Evolutionary conservation across 768 basidiomycete species (phyloP), one percentile per base, ranked within the genome.

Genomic region (Trametes villosa): DNA sequence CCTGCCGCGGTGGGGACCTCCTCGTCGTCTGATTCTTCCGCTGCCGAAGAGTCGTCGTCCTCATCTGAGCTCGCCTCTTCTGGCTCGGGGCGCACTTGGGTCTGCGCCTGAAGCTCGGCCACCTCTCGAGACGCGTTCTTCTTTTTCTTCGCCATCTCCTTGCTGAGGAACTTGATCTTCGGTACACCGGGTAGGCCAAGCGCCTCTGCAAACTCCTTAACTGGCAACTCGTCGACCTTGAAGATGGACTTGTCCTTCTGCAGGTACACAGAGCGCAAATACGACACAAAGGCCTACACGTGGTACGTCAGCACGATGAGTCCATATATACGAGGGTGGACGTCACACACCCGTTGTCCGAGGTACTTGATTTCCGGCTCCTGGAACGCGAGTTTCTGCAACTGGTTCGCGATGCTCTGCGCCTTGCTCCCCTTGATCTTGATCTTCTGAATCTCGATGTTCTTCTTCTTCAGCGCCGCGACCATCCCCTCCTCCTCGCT

Each of bases 301-400:
- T 8, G 41, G 22, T 13, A 38, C 24, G 44, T 9, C 18, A 55
- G 57, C 38, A 61, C 50, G 26, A 5, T 40, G 42, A 15, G 55
- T 22, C 24, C 18, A 1, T 18, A n/a, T 1, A 2, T 36, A 18
- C 2, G 15, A 6, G 15, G 34, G 60, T 22, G 40, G 41, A 36
- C 30, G 27, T 38, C 20, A 81, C 87, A 59, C 67, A 96, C 96
- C 56, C 93, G 78, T 72, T 98, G 96, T 11, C 89, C 97, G 11
- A 99, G 84, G 73, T 98, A 97, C 72, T 98, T 99, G 75, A 98
- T 88, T 74, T 99, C 95, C 0, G 95, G 92, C 59, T 96, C 94
- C 76, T 94, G 87, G 77, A 98, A 99, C 0, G 91, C 89, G 36
- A 97, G 83, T 54, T 86, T 93, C 75, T 99, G 97, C 45, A 98